Percentiles rank a stretch among this genome's conserved stretches.
Evolutionary conservation across 2,329 filamentous ascomycete genomes (phyloP).

Genomic region (Microdochium trichocladiopsis): DNA sequence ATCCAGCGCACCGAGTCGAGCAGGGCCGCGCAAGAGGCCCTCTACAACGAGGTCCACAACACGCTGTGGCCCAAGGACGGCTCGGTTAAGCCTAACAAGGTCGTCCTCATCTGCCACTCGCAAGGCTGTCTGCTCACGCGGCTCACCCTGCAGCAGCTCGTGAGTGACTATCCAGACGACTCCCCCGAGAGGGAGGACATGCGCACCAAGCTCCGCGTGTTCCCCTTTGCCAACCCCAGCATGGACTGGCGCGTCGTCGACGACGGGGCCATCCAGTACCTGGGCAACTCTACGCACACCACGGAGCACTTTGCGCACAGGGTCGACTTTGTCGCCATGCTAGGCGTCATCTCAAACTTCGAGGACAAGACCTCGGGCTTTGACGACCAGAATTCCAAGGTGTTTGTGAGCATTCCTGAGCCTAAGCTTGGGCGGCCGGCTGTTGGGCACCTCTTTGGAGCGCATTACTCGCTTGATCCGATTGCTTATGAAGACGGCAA

Average conservation of each 20-base stretch:
- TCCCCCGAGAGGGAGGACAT: not conserved
- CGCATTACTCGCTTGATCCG: too few species aligned
- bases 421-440: too few species aligned
- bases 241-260: conserved; percentile 4
- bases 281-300: not conserved
- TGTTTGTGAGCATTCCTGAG: too few species aligned
- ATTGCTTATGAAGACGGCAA: too few species aligned
- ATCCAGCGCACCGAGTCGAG: conserved; percentile 3
- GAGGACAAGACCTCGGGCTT: not conserved
- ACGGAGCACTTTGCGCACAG: conserved; percentile 7
- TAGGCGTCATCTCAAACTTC: conserved; percentile 2
- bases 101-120: conserved; percentile 6
- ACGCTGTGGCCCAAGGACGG: not conserved
- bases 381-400: too few species aligned
- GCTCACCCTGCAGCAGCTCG: conserved; percentile 2
- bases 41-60: conserved; percentile 1
- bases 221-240: conserved; percentile 5
- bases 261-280: not conserved
- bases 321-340: conserved; percentile 5
- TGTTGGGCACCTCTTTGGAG: too few species aligned
- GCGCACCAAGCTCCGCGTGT: not conserved
- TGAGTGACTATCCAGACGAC: not conserved
- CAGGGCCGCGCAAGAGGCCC: not conserved
- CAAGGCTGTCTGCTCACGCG: conserved; percentile 4
- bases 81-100: not conserved